Evolutionary conservation across 2,329 filamentous ascomycete genomes (phyloP).

Genomic region (Fusarium torreyae): DNA sequence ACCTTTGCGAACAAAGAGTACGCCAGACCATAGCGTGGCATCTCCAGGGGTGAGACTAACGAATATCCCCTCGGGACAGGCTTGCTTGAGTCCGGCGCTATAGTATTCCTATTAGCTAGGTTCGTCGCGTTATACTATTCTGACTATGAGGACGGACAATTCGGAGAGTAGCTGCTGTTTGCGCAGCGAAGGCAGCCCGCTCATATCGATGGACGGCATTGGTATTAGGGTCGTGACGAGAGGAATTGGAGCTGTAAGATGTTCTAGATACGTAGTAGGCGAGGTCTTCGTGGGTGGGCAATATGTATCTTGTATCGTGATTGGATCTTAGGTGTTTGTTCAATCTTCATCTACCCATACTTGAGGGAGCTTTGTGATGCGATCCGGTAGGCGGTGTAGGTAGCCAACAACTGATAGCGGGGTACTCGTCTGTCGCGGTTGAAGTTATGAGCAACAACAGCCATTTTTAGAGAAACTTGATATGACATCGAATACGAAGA

Average conservation of each 20-base stretch:
- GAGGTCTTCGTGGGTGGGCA: not conserved
- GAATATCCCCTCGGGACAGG: conserved; percentile 89
- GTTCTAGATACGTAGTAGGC: not conserved
- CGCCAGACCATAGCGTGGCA: conserved; percentile 87
- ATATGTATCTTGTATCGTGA: no score
- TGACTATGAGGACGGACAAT: conserved; percentile 72
- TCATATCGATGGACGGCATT: conserved; percentile 64
- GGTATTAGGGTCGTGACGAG: not conserved
- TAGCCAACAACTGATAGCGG: conserved; percentile 3
- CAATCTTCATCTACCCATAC: not conserved
- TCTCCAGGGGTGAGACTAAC: conserved; percentile 87
- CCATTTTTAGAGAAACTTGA: not conserved
- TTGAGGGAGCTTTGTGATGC: not conserved
- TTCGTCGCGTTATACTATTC: conserved; percentile 2
- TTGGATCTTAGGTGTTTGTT: not conserved
- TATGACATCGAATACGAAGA: not conserved
- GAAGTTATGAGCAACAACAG: not conserved
- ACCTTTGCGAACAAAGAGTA: conserved; percentile 93
- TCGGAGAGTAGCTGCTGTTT: conserved; percentile 85
- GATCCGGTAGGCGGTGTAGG: conserved; percentile 32
- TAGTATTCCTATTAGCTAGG: conserved; percentile 45
- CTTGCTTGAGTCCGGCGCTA: conserved; percentile 85
- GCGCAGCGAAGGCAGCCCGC: conserved; percentile 70
- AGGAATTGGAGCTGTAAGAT: not conserved
- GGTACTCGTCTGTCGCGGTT: not conserved